These are phyloP conservation scores for Cercis canadensis DNA, from an alignment of 306 rosid genomes.

Conservation along the genomic window DNA sequence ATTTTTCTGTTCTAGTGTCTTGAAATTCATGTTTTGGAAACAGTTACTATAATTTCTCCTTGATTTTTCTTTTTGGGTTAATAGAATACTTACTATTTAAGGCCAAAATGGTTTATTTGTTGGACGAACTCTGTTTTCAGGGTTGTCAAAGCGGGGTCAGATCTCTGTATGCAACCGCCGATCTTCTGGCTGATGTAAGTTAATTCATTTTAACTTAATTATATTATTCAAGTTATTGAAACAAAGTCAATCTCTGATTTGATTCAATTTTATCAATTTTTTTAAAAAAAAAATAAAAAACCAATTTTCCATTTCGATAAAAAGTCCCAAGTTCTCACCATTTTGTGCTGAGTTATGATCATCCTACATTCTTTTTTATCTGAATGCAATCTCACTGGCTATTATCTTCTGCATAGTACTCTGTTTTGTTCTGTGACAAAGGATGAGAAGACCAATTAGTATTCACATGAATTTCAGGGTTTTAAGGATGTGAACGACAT, in stretches of 20 bases:
- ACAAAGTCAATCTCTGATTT: too few relatives aligned
- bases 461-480: conserved; percentile 58
- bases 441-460: conserved; percentile 2
- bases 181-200: conserved; percentile 70
- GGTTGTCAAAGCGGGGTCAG: conserved; percentile 86
- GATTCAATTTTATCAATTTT: too few relatives aligned
- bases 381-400: too few relatives aligned
- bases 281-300: too few relatives aligned
- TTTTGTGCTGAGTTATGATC: too few relatives aligned
- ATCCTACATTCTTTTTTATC: too few relatives aligned
- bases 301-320: too few relatives aligned
- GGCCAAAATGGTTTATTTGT: background rate
- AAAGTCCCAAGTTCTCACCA: too few relatives aligned
- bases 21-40: background rate
- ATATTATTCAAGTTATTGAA: background rate
- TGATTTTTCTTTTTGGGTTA: background rate
- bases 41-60: background rate
- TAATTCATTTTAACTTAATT: too few relatives aligned
- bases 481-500: conserved; percentile 68
- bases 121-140: conserved; percentile 41
- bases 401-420: background rate
- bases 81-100: background rate
- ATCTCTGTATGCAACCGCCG: conserved; percentile 70
- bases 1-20: background rate
- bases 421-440: background rate